Percentiles rank a stretch among this genome's conserved stretches.
These are phyloP conservation scores for Cystobasidiaceae sp. DNA, from an alignment of 1,284 basidiomycete species.

Conservation along the genomic window DNA sequence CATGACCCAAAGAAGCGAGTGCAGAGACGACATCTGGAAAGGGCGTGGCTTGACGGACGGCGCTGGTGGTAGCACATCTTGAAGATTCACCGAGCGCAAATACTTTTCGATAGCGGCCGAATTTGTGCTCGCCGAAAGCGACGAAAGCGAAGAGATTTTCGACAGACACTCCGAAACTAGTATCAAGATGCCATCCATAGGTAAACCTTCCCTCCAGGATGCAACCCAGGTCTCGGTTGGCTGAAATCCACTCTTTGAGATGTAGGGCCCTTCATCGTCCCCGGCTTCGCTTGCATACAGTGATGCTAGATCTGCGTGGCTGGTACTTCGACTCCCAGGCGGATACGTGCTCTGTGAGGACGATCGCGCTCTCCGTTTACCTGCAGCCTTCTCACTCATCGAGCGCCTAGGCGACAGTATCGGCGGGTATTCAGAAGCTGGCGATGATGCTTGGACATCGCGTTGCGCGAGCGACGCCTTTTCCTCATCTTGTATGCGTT, in stretches of 20 bases:
- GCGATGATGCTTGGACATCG: constrained; percentile 1
- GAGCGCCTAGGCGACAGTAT: constrained; percentile 5
- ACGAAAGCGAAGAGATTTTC: constrained; percentile 53
- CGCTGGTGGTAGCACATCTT: constrained; percentile 65
- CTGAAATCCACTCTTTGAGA: constrained; percentile 66
- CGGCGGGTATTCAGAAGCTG: constrained; percentile 21
- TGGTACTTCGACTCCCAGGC: not conserved
- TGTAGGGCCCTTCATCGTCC: constrained; percentile 32
- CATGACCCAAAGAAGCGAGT: constrained; percentile 80
- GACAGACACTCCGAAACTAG: constrained; percentile 78
- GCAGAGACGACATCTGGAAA: constrained; percentile 67
- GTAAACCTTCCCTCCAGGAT: constrained; percentile 80
- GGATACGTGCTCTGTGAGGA: constrained; percentile 2
- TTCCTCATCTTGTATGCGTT: constrained; percentile 11
- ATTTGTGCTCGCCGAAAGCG: constrained; percentile 23
- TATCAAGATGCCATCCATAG: constrained; percentile 76
- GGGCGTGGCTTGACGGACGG: constrained; percentile 61
- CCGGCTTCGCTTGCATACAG: not conserved
- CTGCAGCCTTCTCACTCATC: constrained; percentile 22
- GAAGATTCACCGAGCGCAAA: constrained; percentile 57
- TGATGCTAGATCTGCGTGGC: constrained; percentile 1
- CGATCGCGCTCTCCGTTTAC: constrained; percentile 18
- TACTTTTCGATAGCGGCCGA: constrained; percentile 62
- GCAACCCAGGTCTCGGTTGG: constrained; percentile 88
- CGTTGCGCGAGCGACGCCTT: constrained; percentile 2